Evolutionary conservation across 2,329 filamentous ascomycete species (phyloP).

Genomic region (Elsinoe perseae): DNA sequence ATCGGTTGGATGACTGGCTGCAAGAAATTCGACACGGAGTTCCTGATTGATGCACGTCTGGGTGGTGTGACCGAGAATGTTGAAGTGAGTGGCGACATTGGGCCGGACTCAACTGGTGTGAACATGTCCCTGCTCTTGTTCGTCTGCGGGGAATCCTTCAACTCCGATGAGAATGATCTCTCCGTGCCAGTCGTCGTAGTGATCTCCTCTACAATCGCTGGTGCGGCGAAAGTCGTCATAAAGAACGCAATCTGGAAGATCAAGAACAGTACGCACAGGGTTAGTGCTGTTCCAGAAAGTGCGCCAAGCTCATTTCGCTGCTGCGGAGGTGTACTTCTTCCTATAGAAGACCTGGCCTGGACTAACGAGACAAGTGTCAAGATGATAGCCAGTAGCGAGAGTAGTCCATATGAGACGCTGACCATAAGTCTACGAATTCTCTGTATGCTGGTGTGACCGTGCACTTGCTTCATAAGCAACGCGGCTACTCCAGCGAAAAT

Average conservation of each 20-base stretch:
- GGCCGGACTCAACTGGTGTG: slow-evolving; percentile 23
- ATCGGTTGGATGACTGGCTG: slow-evolving; percentile 34
- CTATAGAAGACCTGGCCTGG: slow-evolving; percentile 17
- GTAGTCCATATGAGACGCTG: slow-evolving; percentile 5
- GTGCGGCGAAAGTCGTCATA: slow-evolving; percentile 21
- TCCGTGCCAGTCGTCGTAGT: background rate
- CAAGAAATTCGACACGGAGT: slow-evolving; percentile 3
- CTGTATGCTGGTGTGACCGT: background rate
- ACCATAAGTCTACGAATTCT: slow-evolving; percentile 10
- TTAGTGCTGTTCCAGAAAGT: slow-evolving; percentile 24
- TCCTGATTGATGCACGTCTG: background rate
- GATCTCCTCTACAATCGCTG: slow-evolving; percentile 10
- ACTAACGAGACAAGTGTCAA: slow-evolving; percentile 21
- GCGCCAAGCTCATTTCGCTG: background rate
- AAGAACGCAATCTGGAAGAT: slow-evolving; percentile 24
- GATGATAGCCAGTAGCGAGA: slow-evolving; percentile 19
- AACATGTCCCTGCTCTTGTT: slow-evolving; percentile 16
- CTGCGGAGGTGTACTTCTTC: background rate
- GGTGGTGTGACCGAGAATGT: slow-evolving; percentile 18
- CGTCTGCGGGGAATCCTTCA: slow-evolving; percentile 13
- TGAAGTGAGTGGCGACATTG: slow-evolving; percentile 22
- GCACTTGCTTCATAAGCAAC: background rate
- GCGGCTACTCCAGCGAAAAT: slow-evolving; percentile 14
- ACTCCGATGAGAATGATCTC: slow-evolving; percentile 2
- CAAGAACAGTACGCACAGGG: slow-evolving; percentile 23